Base-by-base conservation (phyloP, 108 stramenopile species). In the Craspedostauros australis region DNA sequence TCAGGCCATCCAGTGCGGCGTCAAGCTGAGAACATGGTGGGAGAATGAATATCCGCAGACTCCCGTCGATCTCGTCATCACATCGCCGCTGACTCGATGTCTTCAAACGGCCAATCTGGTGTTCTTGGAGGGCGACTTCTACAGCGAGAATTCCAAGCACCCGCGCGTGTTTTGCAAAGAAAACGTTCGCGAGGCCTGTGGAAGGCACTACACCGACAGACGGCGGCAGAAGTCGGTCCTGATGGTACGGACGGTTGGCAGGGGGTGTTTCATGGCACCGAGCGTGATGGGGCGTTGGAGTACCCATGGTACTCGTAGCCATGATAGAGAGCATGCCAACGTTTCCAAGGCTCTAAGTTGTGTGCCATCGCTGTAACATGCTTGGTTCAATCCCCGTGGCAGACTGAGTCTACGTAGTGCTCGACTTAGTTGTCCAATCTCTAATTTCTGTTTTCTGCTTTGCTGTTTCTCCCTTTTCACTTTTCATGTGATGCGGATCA, bases 171-270 rank as follows among this genome's bases (percentile, higher is more conserved):
- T 75, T 16, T 76, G 76, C 47, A 70, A 74, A 12, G 87, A 79
- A 44, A 54, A 63, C 43, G 62, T 77, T 27, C 69, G 87, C 22
- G 87, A 89, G 57, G 87, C 87, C 8, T 80, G 33, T 66, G 87
- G 87, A 32, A 73, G 67, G 65, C 73, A 85, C 60, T 85, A 85
- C 63, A 64, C 86, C 5, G 80, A 76, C 33, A 62, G 57, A 46
- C 43, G 75, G 32, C 32, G 79, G 16, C 16, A 27, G 12, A 67
- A 56, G 25, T 47, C 76, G 46, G 7, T 68, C 51, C 45, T 75
- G 39, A 52, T 66, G 73, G 79, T 79, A 57, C 37, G 68, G 48
- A 16, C n/a, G n/a, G n/a, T n/a, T n/a, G n/a, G n/a, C n/a, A n/a
- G n/a, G n/a, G n/a, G n/a, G n/a, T n/a, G n/a, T n/a, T n/a, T n/a